Evolutionary conservation across 305 asterid species (phyloP), one percentile per base, ranked within the genome.

Genomic region (Vinca major): DNA sequence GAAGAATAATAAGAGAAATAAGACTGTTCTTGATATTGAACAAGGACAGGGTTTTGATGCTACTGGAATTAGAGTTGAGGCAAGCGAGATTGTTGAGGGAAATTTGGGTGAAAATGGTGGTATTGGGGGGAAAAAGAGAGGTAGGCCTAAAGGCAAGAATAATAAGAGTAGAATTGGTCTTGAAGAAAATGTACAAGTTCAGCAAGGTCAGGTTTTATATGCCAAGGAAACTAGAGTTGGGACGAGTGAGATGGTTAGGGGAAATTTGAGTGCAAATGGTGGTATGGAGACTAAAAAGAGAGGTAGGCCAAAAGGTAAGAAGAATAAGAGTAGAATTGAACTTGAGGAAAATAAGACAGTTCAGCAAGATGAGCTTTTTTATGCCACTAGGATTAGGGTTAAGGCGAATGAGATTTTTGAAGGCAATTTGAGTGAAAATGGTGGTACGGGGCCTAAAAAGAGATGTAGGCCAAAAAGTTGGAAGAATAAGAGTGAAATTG

Each of bases 271-370:
- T 16, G 39, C 3, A 14, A 10, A 57, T 45, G 51, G 48, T 16
- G 57, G 4, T 9, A 43, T 0, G 12, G 33, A 37, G 26, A 17
- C 5, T 17, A 68, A 54, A 52, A 65, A 44, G 54, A 65, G 43
- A 44, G 76, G 56, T 36, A 62, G 76, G 60, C 73, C 64, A 48
- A 64, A 69, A 66, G 73, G 74, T 14, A 66, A 4, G 45, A 41
- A 41, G 45, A 41, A 41, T 41, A 41, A 41, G 45, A 41, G 8
- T 41, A 41, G 8, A 41, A 41, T 41, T 41, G 45, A 41, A 4
- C 45, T 41, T 41, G 45, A 41, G 8, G 45, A 41, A 41, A 41
- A 41, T 26, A 26, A 41, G 8, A 4, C 8, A 7, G 45, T 4
- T 26, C 33, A 26, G 1, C 33, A 26, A 26, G 33, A 1, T 26